Evolutionary conservation across 768 basidiomycete species (phyloP).

Genomic region (Mycena latifolia): DNA sequence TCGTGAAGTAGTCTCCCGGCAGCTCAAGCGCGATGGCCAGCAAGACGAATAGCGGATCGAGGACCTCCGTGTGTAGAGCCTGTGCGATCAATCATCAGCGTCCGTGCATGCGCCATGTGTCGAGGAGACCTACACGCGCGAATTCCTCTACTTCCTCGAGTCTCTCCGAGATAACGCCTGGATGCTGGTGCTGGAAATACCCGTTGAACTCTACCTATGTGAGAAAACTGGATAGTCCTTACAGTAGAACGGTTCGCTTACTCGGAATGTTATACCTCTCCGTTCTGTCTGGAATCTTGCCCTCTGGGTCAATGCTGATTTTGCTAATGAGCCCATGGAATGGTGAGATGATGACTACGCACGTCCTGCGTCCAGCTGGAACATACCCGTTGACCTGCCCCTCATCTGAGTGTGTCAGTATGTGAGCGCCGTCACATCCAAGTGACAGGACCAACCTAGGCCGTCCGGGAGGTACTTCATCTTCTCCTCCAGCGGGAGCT

Average conservation of each 20-base stretch:
- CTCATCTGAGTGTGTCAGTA: slow-evolving; percentile 42
- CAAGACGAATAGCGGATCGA: slow-evolving; percentile 59
- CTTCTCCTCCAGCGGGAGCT: slow-evolving; percentile 64
- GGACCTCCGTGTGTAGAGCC: slow-evolving; percentile 59
- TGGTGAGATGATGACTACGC: slow-evolving; percentile 10
- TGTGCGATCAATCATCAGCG: slow-evolving; percentile 14
- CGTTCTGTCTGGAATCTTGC: slow-evolving; percentile 53
- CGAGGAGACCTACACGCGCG: slow-evolving; percentile 42
- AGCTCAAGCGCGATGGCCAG: slow-evolving; percentile 65
- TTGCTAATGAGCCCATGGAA: neutral
- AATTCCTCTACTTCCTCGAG: slow-evolving; percentile 60
- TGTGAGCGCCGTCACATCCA: neutral
- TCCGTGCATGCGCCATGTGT: neutral
- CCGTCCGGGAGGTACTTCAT: slow-evolving; percentile 58
- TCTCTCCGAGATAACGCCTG: slow-evolving; percentile 51
- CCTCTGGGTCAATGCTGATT: slow-evolving; percentile 47
- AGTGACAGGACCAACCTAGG: slow-evolving; percentile 42
- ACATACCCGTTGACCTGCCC: slow-evolving; percentile 64
- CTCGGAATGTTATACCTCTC: slow-evolving; percentile 67
- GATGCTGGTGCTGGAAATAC: slow-evolving; percentile 56
- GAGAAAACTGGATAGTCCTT: neutral
- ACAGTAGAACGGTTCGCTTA: slow-evolving; percentile 25
- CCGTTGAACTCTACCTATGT: slow-evolving; percentile 56
- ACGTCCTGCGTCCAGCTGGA: slow-evolving; percentile 59
- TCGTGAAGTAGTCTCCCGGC: slow-evolving; percentile 61